Evolutionary conservation across 768 basidiomycete species (phyloP).

Genomic region (Sistotremastrum niveocremeum): DNA sequence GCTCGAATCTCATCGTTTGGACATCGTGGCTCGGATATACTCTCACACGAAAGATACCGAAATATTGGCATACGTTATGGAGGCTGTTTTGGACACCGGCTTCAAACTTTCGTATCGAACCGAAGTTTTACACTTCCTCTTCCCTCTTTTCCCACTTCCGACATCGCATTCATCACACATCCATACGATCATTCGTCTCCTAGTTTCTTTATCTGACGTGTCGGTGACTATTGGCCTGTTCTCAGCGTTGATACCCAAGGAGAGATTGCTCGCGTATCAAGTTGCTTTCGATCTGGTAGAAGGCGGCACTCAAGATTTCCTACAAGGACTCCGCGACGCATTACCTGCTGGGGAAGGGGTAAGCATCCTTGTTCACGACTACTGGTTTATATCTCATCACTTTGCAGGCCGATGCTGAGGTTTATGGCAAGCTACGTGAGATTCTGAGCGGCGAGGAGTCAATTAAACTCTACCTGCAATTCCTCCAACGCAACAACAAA

Average conservation of each 20-base stretch:
- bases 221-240: slow-evolving; percentile 64
- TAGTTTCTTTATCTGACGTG: slow-evolving; percentile 79
- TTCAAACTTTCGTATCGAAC: slow-evolving; percentile 79
- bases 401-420: slow-evolving; percentile 39
- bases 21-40: slow-evolving; percentile 73
- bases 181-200: slow-evolving; percentile 72
- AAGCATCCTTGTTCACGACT: slow-evolving; percentile 10
- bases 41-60: slow-evolving; percentile 57
- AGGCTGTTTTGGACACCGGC: slow-evolving; percentile 79
- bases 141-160: slow-evolving; percentile 76
- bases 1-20: slow-evolving; percentile 78
- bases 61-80: slow-evolving; percentile 83
- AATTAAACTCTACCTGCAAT: slow-evolving; percentile 87
- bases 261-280: slow-evolving; percentile 80
- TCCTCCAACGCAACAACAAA: slow-evolving; percentile 89
- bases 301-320: slow-evolving; percentile 86
- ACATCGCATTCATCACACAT: slow-evolving; percentile 62
- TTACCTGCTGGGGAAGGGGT: slow-evolving; percentile 60
- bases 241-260: slow-evolving; percentile 51
- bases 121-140: slow-evolving; percentile 62
- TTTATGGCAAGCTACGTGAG: slow-evolving; percentile 61
- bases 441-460: slow-evolving; percentile 88
- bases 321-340: slow-evolving; percentile 58
- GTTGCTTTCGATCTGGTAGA: slow-evolving; percentile 93
- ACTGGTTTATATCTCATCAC: slow-evolving; percentile 1